These are phyloP conservation scores for Vaccinium macrocarpon DNA, from an alignment of 148 eudicot species.

Conservation along the genomic window DNA sequence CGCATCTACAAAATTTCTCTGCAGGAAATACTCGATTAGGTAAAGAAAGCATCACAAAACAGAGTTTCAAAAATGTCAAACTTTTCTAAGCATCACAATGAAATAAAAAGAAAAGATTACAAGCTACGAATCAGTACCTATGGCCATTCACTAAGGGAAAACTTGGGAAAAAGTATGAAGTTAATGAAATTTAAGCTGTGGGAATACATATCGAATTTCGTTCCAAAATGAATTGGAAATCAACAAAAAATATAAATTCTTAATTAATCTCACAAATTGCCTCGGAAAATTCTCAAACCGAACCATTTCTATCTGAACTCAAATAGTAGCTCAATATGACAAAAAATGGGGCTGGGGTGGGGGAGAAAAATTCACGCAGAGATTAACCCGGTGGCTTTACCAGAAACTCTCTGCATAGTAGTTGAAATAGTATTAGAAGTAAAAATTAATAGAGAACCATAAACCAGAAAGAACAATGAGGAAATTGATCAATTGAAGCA, in stretches of 20 bases:
- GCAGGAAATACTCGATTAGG: constrained; percentile 27
- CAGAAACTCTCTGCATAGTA: neutral
- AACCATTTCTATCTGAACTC: neutral
- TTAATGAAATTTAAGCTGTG: neutral
- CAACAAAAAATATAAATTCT: neutral
- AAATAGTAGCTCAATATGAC: neutral
- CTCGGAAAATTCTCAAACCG: neutral
- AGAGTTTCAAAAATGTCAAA: neutral
- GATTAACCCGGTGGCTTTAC: neutral
- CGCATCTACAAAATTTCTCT: constrained; percentile 53
- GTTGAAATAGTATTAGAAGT: neutral
- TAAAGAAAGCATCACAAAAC: neutral
- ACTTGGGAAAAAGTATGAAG: neutral
- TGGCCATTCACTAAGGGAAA: neutral
- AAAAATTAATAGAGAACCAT: too few species aligned
- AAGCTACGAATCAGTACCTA: neutral
- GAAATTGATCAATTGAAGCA: neutral
- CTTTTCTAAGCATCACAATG: neutral
- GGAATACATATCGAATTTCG: neutral
- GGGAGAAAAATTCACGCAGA: too few species aligned
- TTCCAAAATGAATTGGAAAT: neutral
- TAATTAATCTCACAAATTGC: neutral
- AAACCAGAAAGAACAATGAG: neutral
- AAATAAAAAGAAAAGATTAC: neutral
- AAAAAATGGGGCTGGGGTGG: neutral